These are phyloP conservation scores for Citrus trifoliata DNA, from an alignment of 345 rosid genomes.

Conservation along the genomic window DNA sequence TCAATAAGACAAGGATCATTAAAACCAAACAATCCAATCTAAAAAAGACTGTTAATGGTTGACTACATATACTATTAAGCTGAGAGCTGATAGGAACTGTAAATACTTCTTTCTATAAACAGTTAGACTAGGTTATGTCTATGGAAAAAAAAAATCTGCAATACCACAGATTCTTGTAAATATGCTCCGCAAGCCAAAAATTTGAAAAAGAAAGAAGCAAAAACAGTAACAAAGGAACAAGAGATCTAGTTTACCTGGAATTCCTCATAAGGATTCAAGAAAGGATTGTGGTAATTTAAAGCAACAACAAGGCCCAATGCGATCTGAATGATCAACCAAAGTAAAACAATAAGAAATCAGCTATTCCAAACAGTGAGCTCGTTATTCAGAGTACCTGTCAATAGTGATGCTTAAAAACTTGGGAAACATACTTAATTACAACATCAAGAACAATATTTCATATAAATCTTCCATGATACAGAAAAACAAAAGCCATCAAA, in stretches of 20 bases:
- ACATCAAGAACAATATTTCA: background rate
- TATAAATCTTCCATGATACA: background rate
- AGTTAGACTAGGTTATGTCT: background rate
- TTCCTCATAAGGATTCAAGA: conserved; percentile 83
- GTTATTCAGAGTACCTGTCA: background rate
- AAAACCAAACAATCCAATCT: background rate
- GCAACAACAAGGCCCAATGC: conserved; percentile 90
- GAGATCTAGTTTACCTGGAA: conserved; percentile 60
- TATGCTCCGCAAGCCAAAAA: background rate
- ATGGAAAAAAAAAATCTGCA: background rate
- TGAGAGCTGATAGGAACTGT: background rate
- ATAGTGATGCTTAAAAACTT: conserved; percentile 7
- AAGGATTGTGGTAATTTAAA: conserved; percentile 82
- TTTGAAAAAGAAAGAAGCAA: background rate
- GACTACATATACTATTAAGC: background rate
- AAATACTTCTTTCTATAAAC: background rate
- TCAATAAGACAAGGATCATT: background rate
- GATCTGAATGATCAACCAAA: conserved; percentile 49
- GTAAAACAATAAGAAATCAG: conserved; percentile 20
- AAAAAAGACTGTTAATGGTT: background rate
- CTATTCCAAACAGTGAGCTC: background rate
- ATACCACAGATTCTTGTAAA: background rate
- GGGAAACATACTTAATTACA: background rate
- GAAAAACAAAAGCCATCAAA: background rate
- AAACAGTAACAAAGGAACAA: background rate